phyloP scores from a whole-genome alignment of 2,329 filamentous ascomycete species.

The Capronia coronata region DNA sequence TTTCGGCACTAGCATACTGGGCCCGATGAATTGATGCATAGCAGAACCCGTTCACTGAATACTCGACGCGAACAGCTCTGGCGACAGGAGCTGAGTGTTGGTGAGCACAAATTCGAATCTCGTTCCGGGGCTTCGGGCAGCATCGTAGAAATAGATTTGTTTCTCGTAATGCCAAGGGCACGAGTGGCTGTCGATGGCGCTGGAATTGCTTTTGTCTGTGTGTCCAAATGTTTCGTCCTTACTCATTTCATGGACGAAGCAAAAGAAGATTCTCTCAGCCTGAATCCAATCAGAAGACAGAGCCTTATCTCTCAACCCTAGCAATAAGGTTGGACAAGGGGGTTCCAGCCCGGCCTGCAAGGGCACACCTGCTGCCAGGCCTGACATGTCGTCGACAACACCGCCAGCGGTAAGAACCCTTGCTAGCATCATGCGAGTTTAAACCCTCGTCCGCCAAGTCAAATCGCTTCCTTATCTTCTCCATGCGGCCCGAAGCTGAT shows the following conservation, averaged over 20 bases:
- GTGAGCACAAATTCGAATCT: background rate
- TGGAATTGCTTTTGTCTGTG: slow-evolving; percentile 14
- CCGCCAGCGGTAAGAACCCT: background rate
- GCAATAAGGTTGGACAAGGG: background rate
- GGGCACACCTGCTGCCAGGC: background rate
- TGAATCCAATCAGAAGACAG: slow-evolving; percentile 10
- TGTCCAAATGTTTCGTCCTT: slow-evolving; percentile 5
- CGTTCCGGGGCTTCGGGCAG: background rate
- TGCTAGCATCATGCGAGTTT: background rate
- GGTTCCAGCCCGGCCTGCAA: background rate
- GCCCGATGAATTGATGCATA: no score
- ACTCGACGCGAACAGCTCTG: no score
- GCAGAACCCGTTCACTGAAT: no score
- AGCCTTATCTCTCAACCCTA: slow-evolving; percentile 12
- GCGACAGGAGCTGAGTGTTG: background rate
- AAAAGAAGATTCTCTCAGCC: slow-evolving; percentile 7
- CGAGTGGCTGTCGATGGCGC: slow-evolving; percentile 1
- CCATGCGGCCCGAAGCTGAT: background rate
- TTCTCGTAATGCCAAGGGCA: slow-evolving; percentile 25
- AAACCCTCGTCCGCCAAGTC: slow-evolving; percentile 3
- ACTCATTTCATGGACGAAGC: slow-evolving; percentile 18
- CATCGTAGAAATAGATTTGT: slow-evolving; percentile 9
- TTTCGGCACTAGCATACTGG: no score
- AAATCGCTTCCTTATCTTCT: background rate
- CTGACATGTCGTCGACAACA: background rate